Evolutionary conservation across 139 green algal species (phyloP), one percentile per base, ranked within the genome.

Genomic region (Gonium pectorale): DNA sequence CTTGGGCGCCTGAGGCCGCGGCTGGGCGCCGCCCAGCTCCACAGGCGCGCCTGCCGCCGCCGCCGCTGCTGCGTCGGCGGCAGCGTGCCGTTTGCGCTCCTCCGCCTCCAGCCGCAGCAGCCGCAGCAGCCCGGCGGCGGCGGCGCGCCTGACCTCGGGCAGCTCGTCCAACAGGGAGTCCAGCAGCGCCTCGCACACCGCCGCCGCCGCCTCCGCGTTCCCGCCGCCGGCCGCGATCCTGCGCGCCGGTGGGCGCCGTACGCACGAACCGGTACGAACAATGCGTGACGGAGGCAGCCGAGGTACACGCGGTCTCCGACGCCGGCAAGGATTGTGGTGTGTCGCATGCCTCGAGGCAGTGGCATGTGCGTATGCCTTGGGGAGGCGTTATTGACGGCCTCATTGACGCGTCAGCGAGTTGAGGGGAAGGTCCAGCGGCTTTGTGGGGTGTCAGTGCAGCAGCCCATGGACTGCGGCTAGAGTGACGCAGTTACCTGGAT

Each of bases 191-290:
- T 82, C 75, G 8, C 33, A 51, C 21, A 71, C n/a, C 19, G 75
- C 75, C 7, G 75, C 56, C 15, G 75, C 75, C 9, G 59, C 59
- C 54, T 82, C 75, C 8, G 29, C 75, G 40, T 62, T 54, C 13
- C 75, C 75, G 56, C 59, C 31, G 75, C 75, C 75, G 40, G 75
- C 75, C 1, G 75, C 75, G 15, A 82, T 82, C 75, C 75, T 82
- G 56, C 13, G n/a, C 41, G 27, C 40, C n/a, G 8, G 7, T 40
- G 67, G 13, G 21, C 37, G 15, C 4, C 33, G 22, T 5, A 40
- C 21, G 67, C 22, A 5, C 22, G 21, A 40, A 21, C 9, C 13
- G 37, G 11, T 38, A 29, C 59, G 4, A n/a, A 8, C 6, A 3
- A 37, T 6, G 27, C 29, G 17, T 2, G 59, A 7, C 46, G 13